phyloP scores from a whole-genome alignment of 2,329 filamentous ascomycete genomes.

The Sclerotinia minor region DNA sequence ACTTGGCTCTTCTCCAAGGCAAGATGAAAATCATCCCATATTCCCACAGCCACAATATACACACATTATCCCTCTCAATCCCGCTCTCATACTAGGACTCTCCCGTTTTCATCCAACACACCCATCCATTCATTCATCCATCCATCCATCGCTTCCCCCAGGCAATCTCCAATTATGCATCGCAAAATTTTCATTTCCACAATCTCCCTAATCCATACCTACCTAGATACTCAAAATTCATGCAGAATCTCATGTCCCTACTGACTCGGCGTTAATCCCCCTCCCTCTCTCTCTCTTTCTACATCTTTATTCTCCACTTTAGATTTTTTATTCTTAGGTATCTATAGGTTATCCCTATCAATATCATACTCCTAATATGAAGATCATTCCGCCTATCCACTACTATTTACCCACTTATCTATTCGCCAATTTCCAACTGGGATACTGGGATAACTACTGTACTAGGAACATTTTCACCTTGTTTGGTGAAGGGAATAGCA shows the following conservation, averaged over 20 bases:
- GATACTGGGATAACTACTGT: too few relatives aligned
- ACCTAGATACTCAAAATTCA: slow-evolving; percentile 3
- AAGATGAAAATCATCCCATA: slow-evolving; percentile 11
- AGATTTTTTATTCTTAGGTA: too few relatives aligned
- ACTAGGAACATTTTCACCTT: background rate
- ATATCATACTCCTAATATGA: slow-evolving; percentile 17
- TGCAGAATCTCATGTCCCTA: background rate
- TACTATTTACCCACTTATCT: background rate
- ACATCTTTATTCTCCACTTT: background rate
- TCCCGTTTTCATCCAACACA: background rate
- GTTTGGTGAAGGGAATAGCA: too few relatives aligned
- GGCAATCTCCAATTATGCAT: background rate
- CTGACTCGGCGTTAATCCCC: background rate
- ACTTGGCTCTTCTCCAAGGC: background rate
- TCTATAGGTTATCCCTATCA: background rate
- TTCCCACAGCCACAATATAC: slow-evolving; percentile 5
- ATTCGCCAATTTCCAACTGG: background rate
- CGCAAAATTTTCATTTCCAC: slow-evolving; percentile 8
- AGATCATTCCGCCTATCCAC: slow-evolving; percentile 11
- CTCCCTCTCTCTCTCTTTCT: background rate
- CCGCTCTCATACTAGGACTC: slow-evolving; percentile 1
- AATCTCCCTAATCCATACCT: background rate
- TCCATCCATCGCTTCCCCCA: background rate
- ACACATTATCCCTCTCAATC: slow-evolving; percentile 5
- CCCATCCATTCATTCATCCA: too few relatives aligned